Conservation (phyloP, 2,329 filamentous ascomycete genomes). For the Exophiala aquamarina region DNA sequence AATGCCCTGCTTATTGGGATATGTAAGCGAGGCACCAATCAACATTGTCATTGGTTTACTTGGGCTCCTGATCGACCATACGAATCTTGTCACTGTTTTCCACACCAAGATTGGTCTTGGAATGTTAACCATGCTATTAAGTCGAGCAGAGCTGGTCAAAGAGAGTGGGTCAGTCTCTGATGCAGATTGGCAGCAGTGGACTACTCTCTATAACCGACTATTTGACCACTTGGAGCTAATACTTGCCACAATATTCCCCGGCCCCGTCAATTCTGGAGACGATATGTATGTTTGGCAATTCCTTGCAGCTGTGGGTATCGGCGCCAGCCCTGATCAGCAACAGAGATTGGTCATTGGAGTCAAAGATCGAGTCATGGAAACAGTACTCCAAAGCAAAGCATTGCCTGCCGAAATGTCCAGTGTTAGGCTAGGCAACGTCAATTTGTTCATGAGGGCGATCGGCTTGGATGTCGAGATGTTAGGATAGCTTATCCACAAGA, state of each 20-base stretch:
- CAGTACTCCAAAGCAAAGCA: conserved; percentile 83
- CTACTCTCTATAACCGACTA: conserved; percentile 76
- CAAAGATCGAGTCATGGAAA: conserved; percentile 97
- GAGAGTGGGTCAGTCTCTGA: conserved; percentile 71
- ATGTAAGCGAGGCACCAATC: conserved; percentile 86
- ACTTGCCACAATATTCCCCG: conserved; percentile 84
- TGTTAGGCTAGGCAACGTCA: conserved; percentile 85
- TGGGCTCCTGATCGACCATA: conserved; percentile 75
- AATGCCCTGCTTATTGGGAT: conserved; percentile 84
- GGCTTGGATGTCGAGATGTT: conserved; percentile 90
- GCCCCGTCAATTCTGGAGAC: conserved; percentile 82
- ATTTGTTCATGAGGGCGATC: conserved; percentile 97
- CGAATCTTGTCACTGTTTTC: conserved; percentile 80
- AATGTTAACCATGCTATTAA: conserved; percentile 90
- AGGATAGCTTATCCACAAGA: conserved; percentile 39
- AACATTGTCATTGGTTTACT: conserved; percentile 89
- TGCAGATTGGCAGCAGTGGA: conserved; percentile 79
- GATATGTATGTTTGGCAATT: conserved; percentile 99
- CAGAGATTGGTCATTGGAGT: conserved; percentile 91
- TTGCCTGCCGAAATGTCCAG: conserved; percentile 82
- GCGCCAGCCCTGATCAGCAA: conserved; percentile 90
- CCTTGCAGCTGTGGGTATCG: conserved; percentile 89
- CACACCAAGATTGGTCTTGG: conserved; percentile 85
- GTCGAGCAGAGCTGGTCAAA: conserved; percentile 89
- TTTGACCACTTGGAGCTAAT: conserved; percentile 86